Evolutionary conservation across 139 green algal genomes (phyloP).

Genomic region (Haematococcus sp.): DNA sequence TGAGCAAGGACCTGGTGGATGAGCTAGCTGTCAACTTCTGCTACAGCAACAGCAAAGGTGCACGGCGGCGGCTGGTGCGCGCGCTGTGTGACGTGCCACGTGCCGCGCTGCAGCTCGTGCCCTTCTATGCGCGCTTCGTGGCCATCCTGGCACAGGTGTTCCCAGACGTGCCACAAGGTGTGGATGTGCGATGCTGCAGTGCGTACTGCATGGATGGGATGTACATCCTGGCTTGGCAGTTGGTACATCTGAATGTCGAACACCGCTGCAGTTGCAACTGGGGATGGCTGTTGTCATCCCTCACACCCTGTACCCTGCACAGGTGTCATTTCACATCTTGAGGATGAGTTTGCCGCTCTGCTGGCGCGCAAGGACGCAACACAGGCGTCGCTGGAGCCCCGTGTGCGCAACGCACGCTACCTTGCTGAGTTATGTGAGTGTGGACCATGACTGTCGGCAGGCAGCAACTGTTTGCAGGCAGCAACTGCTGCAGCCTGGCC

Average conservation of each 20-base stretch:
- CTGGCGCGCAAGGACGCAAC: slow-evolving; percentile 64
- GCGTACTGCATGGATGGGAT: too few relatives aligned
- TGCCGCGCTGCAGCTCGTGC: slow-evolving; percentile 77
- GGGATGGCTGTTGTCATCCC: too few relatives aligned
- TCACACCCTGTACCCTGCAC: too few relatives aligned
- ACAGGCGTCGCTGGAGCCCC: slow-evolving; percentile 63
- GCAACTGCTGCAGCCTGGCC: background rate
- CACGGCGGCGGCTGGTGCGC: slow-evolving; percentile 56
- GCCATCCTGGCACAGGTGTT: slow-evolving; percentile 76
- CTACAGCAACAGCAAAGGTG: slow-evolving; percentile 80
- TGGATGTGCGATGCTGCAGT: too few relatives aligned
- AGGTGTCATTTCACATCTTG: slow-evolving; percentile 60
- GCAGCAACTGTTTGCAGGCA: background rate
- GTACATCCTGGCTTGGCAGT: too few relatives aligned
- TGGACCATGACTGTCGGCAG: background rate
- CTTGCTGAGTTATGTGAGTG: slow-evolving; percentile 75
- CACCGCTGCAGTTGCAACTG: too few relatives aligned
- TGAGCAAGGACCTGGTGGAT: slow-evolving; percentile 76
- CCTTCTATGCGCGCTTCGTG: slow-evolving; percentile 75
- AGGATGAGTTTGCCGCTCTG: slow-evolving; percentile 74
- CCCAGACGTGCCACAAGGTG: slow-evolving; percentile 71
- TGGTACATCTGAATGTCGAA: too few relatives aligned
- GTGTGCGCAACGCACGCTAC: slow-evolving; percentile 76
- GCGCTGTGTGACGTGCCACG: slow-evolving; percentile 68
- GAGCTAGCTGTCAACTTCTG: slow-evolving; percentile 86